phyloP scores from a whole-genome alignment of 176 grass and related monocot genomes.

The Oryza glaberrima region DNA sequence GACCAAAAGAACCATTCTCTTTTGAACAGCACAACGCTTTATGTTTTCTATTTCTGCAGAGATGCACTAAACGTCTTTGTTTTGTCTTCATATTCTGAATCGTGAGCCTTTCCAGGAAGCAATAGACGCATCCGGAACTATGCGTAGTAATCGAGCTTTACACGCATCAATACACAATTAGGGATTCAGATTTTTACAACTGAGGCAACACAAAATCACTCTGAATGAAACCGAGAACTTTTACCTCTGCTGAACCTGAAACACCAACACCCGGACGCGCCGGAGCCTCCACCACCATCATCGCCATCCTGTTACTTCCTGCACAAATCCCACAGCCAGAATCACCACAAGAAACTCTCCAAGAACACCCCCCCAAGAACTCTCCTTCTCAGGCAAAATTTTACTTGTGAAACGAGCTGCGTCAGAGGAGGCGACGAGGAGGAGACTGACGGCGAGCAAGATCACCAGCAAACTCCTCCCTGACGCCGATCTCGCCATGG shows the following conservation, averaged over 20 bases:
- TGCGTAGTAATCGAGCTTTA: not conserved
- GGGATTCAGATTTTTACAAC: not conserved
- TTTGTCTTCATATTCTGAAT: constrained; percentile 11
- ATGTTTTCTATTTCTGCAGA: not conserved
- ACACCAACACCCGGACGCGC: not conserved
- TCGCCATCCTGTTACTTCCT: constrained; percentile 34
- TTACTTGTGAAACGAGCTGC: constrained; percentile 46
- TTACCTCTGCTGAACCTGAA: constrained; percentile 42
- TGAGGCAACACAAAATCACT: not conserved
- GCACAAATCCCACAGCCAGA: not conserved
- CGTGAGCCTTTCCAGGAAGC: not conserved
- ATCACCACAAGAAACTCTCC: not conserved
- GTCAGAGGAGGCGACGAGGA: constrained; percentile 29
- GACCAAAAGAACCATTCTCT: not conserved
- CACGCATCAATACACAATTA: not conserved
- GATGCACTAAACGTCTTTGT: not conserved
- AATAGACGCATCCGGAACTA: not conserved
- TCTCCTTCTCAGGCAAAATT: no score
- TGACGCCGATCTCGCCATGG: constrained; percentile 29
- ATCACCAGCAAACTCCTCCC: constrained; percentile 24
- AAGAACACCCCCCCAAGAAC: not conserved
- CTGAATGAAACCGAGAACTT: not conserved
- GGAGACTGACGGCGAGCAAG: constrained; percentile 39
- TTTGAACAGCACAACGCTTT: no score
- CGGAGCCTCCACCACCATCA: constrained; percentile 27